A percentile compares a stretch with the other conserved stretches of the same genome.
Evolutionary conservation across 2,329 filamentous ascomycete species (phyloP).

Genomic region (Stachybotrys echinatus): DNA sequence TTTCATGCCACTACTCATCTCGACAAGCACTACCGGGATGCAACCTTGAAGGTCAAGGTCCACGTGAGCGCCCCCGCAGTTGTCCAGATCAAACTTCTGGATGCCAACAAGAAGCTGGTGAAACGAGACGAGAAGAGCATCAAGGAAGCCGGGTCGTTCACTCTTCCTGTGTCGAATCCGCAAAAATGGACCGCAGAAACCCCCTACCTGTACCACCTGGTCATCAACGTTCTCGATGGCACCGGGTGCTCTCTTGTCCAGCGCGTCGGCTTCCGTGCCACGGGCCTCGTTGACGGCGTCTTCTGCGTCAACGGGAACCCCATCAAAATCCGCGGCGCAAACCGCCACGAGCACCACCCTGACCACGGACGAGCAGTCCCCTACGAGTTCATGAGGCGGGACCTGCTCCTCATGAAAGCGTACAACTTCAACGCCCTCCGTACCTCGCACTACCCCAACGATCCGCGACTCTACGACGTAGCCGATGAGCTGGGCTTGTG

Average conservation of each 20-base stretch:
- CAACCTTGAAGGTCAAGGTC: conserved; percentile 41
- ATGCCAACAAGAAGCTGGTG: conserved; percentile 21
- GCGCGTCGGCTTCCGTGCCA: conserved; percentile 57
- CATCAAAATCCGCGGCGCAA: conserved; percentile 62
- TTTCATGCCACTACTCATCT: conserved; percentile 51
- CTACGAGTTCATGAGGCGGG: conserved; percentile 52
- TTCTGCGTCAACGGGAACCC: conserved; percentile 60
- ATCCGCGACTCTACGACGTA: conserved; percentile 54
- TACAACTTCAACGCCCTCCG: conserved; percentile 68
- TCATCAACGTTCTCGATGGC: conserved; percentile 26
- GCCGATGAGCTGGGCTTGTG: conserved; percentile 60
- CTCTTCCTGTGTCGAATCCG: conserved; percentile 41
- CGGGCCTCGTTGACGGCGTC: conserved; percentile 56
- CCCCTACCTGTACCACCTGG: conserved; percentile 53
- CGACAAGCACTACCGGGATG: conserved; percentile 48
- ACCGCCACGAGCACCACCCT: conserved; percentile 67
- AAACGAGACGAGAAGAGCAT: conserved; percentile 15
- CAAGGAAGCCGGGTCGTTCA: conserved; percentile 29
- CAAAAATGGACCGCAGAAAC: conserved; percentile 66
- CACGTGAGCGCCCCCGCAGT: conserved; percentile 30
- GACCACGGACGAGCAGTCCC: conserved; percentile 57
- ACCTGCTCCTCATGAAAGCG: conserved; percentile 61
- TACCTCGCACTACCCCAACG: conserved; percentile 62
- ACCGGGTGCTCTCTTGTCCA: conserved; percentile 37
- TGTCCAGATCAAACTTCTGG: conserved; percentile 29